Conservation (phyloP, 352 stramenopile genomes). For the Globisporangium radiosum region DNA sequence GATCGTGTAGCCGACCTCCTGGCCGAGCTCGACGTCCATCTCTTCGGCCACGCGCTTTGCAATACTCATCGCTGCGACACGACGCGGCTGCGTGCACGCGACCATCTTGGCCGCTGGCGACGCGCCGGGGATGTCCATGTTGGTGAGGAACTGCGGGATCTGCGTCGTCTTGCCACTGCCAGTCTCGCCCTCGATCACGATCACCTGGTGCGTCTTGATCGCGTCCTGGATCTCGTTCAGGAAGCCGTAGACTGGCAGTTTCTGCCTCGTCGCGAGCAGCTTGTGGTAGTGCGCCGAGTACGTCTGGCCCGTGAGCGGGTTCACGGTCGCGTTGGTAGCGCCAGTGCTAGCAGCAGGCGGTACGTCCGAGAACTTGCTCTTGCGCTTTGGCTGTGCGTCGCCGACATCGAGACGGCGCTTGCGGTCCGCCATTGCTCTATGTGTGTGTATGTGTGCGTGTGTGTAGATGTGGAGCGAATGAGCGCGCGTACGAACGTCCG, state of each 20-base stretch:
- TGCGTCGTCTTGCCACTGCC: constrained; percentile 96
- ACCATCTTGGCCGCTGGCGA: constrained; percentile 70
- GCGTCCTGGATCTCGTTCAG: constrained; percentile 95
- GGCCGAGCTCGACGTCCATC: constrained; percentile 96
- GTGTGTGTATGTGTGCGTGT: neutral
- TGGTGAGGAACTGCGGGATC: constrained; percentile 92
- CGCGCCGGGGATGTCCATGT: constrained; percentile 68
- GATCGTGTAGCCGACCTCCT: constrained; percentile 99
- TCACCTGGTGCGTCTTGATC: constrained; percentile 91
- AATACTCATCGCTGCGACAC: constrained; percentile 97
- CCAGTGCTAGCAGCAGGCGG: constrained; percentile 15
- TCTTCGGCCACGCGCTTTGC: constrained; percentile 97
- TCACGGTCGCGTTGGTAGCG: constrained; percentile 27
- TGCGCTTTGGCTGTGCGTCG: constrained; percentile 57
- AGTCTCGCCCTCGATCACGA: constrained; percentile 98
- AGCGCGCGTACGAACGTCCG: neutral
- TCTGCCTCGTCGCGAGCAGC: constrained; percentile 91
- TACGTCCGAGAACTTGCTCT: constrained; percentile 74
- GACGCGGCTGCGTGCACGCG: constrained; percentile 96
- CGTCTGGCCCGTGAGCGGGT: constrained; percentile 86
- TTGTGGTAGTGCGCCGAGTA: constrained; percentile 92
- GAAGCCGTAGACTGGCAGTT: constrained; percentile 97
- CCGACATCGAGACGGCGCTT: constrained; percentile 66
- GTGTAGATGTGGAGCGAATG: neutral
- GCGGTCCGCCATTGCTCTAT: constrained; percentile 39